phyloP scores from a whole-genome alignment of 2,329 filamentous ascomycete species.

The Tolypocladium tundrense region DNA sequence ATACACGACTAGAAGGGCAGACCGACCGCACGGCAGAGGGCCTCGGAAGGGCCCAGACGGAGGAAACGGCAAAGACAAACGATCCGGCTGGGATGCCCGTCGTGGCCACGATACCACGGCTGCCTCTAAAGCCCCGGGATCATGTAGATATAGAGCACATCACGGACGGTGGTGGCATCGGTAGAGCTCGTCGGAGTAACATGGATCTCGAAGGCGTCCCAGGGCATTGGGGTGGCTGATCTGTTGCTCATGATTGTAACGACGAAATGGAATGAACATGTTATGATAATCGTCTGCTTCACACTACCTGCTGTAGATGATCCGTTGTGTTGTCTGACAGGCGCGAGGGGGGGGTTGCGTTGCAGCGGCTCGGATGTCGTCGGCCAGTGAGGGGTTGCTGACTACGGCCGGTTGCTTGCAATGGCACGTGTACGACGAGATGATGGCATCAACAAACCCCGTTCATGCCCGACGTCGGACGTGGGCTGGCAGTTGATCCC shows the following conservation, averaged over 20 bases:
- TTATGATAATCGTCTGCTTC: conserved; percentile 8
- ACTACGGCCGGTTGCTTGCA: neutral
- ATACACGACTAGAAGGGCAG: conserved; percentile 13
- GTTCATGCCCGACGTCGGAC: neutral
- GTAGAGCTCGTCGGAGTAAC: conserved; percentile 8
- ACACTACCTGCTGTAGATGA: neutral
- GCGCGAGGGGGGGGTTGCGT: neutral
- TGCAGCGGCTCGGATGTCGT: neutral
- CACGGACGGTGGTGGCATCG: conserved; percentile 4
- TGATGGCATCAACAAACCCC: neutral
- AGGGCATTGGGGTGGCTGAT: conserved; percentile 11
- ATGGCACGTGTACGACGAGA: neutral
- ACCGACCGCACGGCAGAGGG: neutral
- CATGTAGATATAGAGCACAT: conserved; percentile 13
- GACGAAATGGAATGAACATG: conserved; percentile 19
- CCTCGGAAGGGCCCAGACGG: neutral
- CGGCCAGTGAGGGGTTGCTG: neutral
- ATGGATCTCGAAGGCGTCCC: conserved; percentile 12
- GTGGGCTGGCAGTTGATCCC: neutral
- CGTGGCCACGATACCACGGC: neutral
- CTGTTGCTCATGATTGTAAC: conserved; percentile 18
- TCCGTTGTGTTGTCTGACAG: neutral
- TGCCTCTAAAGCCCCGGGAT: neutral
- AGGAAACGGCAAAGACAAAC: conserved; percentile 1
- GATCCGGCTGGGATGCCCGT: neutral